Percentiles rank a stretch among this genome's conserved stretches.
phyloP scores from a whole-genome alignment of 139 green algal species.

The Coccomyxa sp. region DNA sequence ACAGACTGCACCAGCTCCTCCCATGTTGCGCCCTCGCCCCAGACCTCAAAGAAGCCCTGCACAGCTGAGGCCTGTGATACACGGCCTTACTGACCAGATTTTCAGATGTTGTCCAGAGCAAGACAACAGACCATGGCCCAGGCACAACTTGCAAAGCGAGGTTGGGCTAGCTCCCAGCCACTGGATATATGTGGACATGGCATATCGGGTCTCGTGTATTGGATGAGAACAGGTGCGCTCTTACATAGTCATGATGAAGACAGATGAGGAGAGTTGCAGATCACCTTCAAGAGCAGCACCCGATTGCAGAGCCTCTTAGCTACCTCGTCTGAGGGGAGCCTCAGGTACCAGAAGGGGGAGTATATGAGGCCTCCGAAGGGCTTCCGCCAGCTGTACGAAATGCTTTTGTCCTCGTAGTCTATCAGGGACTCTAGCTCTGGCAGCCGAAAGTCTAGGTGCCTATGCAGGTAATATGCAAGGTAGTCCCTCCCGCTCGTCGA shows the following conservation, averaged over 20 bases:
- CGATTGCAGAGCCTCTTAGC: slow-evolving; percentile 28
- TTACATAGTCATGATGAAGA: not conserved
- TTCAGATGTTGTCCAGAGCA: too few relatives aligned
- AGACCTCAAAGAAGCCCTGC: slow-evolving; percentile 75
- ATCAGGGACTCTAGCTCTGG: slow-evolving; percentile 59
- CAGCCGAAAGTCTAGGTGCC: slow-evolving; percentile 61
- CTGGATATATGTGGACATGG: too few relatives aligned
- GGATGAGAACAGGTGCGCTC: too few relatives aligned
- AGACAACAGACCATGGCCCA: too few relatives aligned
- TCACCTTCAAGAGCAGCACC: slow-evolving; percentile 42
- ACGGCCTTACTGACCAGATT: too few relatives aligned
- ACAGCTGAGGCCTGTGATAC: too few relatives aligned
- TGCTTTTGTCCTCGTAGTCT: not conserved
- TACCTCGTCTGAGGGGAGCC: slow-evolving; percentile 44
- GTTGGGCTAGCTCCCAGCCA: too few relatives aligned
- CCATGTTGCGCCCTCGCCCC: slow-evolving; percentile 67
- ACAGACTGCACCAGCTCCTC: slow-evolving; percentile 37
- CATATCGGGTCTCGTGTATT: too few relatives aligned
- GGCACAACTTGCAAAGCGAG: too few relatives aligned
- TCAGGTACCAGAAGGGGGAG: slow-evolving; percentile 61
- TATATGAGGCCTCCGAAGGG: slow-evolving; percentile 25
- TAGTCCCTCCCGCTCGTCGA: slow-evolving; percentile 6
- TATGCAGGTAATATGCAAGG: slow-evolving; percentile 60
- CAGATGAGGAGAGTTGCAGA: not conserved
- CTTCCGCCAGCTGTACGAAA: slow-evolving; percentile 27